A percentile compares a stretch with the other conserved stretches of the same genome.
Conservation (phyloP, 805 yeast species). For the Deakozyma indianensis region DNA sequence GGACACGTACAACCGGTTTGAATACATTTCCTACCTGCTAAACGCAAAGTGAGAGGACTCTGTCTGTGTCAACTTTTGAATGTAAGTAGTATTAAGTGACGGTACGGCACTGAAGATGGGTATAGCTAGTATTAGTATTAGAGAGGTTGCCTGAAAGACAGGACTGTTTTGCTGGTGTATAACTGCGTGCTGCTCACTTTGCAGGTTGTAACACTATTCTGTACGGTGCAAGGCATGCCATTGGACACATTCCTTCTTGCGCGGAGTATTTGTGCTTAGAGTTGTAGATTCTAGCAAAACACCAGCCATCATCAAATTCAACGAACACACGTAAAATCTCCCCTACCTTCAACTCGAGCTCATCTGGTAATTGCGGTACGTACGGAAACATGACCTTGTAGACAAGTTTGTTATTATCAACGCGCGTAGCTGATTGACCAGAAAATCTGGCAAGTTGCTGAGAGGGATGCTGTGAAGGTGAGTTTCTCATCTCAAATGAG, state of each 20-base stretch:
- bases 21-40: too few relatives aligned
- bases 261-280: background rate
- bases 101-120: too few relatives aligned
- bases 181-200: background rate
- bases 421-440: background rate
- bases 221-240: conserved; percentile 6
- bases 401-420: conserved; percentile 19
- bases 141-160: too few relatives aligned
- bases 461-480: background rate
- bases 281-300: conserved; percentile 38
- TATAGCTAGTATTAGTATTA: too few relatives aligned
- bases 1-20: too few relatives aligned
- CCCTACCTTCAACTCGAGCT: conserved; percentile 48
- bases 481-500: background rate
- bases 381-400: conserved; percentile 61
- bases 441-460: background rate
- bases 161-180: too few relatives aligned
- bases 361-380: conserved; percentile 71
- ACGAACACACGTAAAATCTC: conserved; percentile 65
- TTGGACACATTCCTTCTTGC: conserved; percentile 12
- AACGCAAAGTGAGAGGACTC: too few relatives aligned
- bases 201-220: background rate
- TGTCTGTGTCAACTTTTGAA: too few relatives aligned
- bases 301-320: conserved; percentile 89
- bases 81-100: too few relatives aligned